Evolutionary conservation across 345 rosid species (phyloP).

Genomic region (Bretschneidera sinensis): DNA sequence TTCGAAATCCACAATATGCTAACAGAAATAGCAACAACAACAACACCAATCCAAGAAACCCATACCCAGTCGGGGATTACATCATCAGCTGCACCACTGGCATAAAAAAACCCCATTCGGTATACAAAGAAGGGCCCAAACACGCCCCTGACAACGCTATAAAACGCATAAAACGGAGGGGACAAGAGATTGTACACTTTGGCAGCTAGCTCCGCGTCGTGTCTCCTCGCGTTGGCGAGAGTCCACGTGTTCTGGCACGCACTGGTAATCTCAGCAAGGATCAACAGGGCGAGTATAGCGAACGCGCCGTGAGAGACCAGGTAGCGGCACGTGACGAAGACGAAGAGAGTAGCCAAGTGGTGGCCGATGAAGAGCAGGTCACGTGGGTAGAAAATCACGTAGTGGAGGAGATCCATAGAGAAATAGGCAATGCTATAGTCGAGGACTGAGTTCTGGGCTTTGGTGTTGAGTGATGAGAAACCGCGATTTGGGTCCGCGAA

Average conservation of each 20-base stretch:
- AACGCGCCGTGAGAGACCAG: conserved; percentile 68
- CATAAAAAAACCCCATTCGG: conserved; percentile 52
- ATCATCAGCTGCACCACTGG: conserved; percentile 44
- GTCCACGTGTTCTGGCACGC: conserved; percentile 92
- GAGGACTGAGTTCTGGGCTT: conserved; percentile 48
- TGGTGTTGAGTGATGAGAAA: conserved; percentile 56
- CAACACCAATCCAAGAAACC: conserved; percentile 81
- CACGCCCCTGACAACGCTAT: conserved; percentile 65
- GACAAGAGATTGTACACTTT: conserved; percentile 55
- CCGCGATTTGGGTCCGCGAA: conserved; percentile 11
- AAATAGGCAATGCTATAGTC: conserved; percentile 85
- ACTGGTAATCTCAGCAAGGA: conserved; percentile 89
- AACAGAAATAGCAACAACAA: conserved; percentile 53
- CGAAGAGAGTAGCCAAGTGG: conserved; percentile 83
- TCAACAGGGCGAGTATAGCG: conserved; percentile 52
- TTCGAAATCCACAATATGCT: conserved; percentile 81
- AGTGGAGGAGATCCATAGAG: conserved; percentile 72
- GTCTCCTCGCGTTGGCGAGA: conserved; percentile 51
- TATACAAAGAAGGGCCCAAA: conserved; percentile 63
- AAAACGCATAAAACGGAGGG: conserved; percentile 65
- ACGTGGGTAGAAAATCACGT: conserved; percentile 60
- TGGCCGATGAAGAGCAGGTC: conserved; percentile 90
- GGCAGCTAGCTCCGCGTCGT: conserved; percentile 33
- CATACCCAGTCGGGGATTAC: conserved; percentile 78
- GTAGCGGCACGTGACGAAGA: conserved; percentile 73